Percentiles rank a stretch among this genome's conserved stretches.
Evolutionary conservation across 345 rosid genomes (phyloP).

Genomic region (Eucalyptus viminalis): DNA sequence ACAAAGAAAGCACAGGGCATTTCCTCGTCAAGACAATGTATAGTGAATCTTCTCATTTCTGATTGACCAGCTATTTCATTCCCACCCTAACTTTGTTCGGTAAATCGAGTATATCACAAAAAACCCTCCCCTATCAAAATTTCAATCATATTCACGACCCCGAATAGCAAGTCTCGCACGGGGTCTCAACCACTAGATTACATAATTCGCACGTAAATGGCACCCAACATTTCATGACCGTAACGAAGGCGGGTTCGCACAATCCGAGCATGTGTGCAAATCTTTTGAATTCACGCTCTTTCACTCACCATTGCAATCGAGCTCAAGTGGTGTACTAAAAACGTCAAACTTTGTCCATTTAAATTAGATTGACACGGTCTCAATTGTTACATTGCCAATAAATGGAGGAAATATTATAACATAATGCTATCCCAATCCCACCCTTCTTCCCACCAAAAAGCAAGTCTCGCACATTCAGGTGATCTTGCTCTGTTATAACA

Average conservation of each 20-base stretch:
- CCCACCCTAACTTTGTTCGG: neutral
- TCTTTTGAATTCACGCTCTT: neutral
- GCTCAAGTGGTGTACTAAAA: neutral
- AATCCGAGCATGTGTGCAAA: neutral
- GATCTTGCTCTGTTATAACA: too few relatives aligned
- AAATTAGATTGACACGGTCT: neutral
- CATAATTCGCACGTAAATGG: too few relatives aligned
- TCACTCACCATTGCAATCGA: neutral
- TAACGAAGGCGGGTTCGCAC: neutral
- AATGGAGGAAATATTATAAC: too few relatives aligned
- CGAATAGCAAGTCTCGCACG: neutral
- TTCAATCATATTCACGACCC: neutral
- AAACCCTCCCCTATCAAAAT: neutral
- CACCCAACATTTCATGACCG: neutral
- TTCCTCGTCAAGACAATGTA: neutral
- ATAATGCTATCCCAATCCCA: too few relatives aligned
- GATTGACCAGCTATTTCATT: neutral
- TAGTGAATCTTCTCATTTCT: neutral
- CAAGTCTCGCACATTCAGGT: too few relatives aligned
- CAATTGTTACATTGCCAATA: too few relatives aligned
- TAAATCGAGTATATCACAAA: neutral
- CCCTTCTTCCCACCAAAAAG: too few relatives aligned
- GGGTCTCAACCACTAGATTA: too few relatives aligned
- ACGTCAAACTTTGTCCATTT: neutral
- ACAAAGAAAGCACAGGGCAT: neutral